Evolutionary conservation across 2,329 filamentous ascomycete species (phyloP).

Genomic region (Scleromitrula shiraiana): DNA sequence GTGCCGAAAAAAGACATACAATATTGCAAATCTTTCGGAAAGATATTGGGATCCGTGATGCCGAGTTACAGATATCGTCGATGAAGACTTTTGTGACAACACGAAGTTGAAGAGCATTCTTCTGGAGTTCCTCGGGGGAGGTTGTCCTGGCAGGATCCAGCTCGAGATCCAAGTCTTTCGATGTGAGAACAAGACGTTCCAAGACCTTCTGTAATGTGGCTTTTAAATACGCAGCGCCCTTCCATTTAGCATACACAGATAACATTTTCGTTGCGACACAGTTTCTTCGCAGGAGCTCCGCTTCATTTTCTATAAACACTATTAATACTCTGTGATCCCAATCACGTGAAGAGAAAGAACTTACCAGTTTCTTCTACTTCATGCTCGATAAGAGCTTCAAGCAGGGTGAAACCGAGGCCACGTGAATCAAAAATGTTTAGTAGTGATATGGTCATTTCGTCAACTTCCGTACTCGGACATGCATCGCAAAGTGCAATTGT

Average conservation of each 20-base stretch:
- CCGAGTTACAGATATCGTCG: constrained; percentile 59
- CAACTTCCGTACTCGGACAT: constrained; percentile 60
- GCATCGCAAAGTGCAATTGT: constrained; percentile 56
- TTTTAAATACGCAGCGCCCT: constrained; percentile 55
- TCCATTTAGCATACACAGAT: constrained; percentile 65
- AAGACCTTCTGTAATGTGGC: constrained; percentile 59
- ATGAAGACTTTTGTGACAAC: constrained; percentile 65
- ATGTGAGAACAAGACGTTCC: constrained; percentile 57
- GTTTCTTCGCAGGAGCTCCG: constrained; percentile 58
- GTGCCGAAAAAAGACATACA: constrained; percentile 39
- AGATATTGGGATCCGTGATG: constrained; percentile 50
- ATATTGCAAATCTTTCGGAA: constrained; percentile 63
- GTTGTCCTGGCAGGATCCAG: constrained; percentile 55
- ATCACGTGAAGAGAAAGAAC: constrained; percentile 12
- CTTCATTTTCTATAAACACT: constrained; percentile 50
- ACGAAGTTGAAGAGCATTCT: constrained; percentile 57
- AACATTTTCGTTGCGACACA: constrained; percentile 68
- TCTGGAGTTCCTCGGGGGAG: constrained; percentile 54
- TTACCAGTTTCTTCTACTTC: constrained; percentile 59
- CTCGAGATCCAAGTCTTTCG: constrained; percentile 60
- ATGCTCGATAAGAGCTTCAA: constrained; percentile 60
- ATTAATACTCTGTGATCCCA: constrained; percentile 6
- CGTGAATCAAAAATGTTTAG: constrained; percentile 63
- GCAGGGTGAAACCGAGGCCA: constrained; percentile 52
- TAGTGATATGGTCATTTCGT: constrained; percentile 59